These are phyloP conservation scores for Phyllosticta paracitricarpa DNA, from an alignment of 2,329 filamentous ascomycete species.

Conservation along the genomic window DNA sequence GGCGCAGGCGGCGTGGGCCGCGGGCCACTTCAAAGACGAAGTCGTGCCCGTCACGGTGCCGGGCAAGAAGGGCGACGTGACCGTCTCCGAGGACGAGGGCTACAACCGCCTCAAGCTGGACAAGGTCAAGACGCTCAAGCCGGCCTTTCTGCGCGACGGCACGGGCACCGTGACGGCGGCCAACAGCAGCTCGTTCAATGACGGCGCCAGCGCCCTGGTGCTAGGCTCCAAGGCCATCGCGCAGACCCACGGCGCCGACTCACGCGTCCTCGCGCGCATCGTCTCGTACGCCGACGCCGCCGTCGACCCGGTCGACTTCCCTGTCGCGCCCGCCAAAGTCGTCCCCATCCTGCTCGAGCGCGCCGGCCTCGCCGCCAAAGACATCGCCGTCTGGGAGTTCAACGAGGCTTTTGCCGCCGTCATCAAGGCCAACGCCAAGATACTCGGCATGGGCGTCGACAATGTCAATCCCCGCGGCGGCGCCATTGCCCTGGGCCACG, in stretches of 20 bases:
- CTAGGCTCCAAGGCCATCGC: constrained; percentile 73
- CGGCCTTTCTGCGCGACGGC: constrained; percentile 79
- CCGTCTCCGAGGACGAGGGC: constrained; percentile 78
- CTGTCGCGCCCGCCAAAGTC: constrained; percentile 81
- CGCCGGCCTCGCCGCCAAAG: constrained; percentile 81
- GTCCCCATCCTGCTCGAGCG: constrained; percentile 82
- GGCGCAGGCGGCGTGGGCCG: constrained; percentile 81
- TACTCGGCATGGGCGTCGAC: constrained; percentile 68
- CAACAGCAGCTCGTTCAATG: constrained; percentile 89
- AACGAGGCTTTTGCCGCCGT: constrained; percentile 97
- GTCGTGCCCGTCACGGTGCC: constrained; percentile 81
- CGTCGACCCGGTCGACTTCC: constrained; percentile 86
- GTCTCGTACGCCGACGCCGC: constrained; percentile 82
- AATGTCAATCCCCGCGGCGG: constrained; percentile 82
- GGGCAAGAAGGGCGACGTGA: constrained; percentile 64
- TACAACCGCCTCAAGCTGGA: constrained; percentile 80
- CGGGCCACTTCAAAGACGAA: constrained; percentile 76
- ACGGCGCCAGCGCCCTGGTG: constrained; percentile 85
- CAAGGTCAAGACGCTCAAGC: constrained; percentile 77
- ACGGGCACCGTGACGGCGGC: constrained; percentile 91
- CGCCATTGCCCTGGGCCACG: constrained; percentile 85
- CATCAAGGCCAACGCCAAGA: constrained; percentile 90
- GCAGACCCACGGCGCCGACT: constrained; percentile 65
- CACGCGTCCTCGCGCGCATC: constrained; percentile 77
- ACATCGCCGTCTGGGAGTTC: constrained; percentile 94